A percentile compares a stretch with the other conserved stretches of the same genome.
Evolutionary conservation across 768 basidiomycete genomes (phyloP).

Genomic region (Tylopilus balloui): DNA sequence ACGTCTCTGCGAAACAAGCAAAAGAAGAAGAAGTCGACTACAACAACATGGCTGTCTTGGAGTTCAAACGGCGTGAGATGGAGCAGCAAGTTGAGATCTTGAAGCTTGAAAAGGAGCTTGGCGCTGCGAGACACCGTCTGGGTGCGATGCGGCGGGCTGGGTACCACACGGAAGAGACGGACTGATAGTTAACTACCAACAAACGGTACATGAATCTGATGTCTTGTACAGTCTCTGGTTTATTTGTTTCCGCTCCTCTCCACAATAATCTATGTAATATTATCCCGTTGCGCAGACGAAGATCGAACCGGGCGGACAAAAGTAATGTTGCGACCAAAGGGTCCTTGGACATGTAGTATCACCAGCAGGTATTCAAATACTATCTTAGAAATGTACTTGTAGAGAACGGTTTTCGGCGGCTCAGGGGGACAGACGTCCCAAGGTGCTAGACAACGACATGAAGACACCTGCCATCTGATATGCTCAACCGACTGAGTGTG

Average conservation of each 20-base stretch:
- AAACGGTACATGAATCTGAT: neutral
- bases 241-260: conserved; percentile 10
- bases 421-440: neutral
- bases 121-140: conserved; percentile 75
- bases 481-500: neutral
- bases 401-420: neutral
- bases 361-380: neutral
- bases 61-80: conserved; percentile 98
- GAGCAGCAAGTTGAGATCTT: conserved; percentile 99
- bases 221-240: neutral
- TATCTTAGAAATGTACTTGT: neutral
- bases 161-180: conserved; percentile 84
- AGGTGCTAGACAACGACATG: neutral
- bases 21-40: conserved; percentile 80
- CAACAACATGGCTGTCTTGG: conserved; percentile 87
- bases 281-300: conserved; percentile 6
- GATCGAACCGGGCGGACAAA: neutral
- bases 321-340: neutral
- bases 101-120: conserved; percentile 92
- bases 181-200: conserved; percentile 32
- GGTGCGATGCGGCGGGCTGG: conserved; percentile 86
- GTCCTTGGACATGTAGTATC: neutral
- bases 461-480: neutral
- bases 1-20: conserved; percentile 78
- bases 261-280: conserved; percentile 26